phyloP scores from a whole-genome alignment of 805 yeast species.

The Metschnikowia gelsemii region DNA sequence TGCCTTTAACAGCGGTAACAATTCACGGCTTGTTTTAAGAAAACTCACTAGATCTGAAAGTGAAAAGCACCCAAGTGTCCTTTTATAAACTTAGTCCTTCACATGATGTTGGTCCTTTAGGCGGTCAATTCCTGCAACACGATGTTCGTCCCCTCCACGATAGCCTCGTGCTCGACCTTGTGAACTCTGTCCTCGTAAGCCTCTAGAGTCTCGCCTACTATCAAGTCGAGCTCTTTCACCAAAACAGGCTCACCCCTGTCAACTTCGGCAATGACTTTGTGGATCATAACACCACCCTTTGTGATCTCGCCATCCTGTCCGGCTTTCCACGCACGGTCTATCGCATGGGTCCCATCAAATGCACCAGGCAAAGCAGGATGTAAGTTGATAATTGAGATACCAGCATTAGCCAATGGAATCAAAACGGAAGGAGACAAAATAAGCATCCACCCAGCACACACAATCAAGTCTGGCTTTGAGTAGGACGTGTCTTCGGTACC shows the following conservation, averaged over 20 bases:
- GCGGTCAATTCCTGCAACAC: slow-evolving; percentile 45
- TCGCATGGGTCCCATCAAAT: slow-evolving; percentile 96
- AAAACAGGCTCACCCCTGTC: slow-evolving; percentile 90
- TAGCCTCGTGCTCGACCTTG: slow-evolving; percentile 80
- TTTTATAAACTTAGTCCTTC: background rate
- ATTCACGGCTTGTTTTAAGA: too few species aligned
- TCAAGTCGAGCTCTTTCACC: slow-evolving; percentile 72
- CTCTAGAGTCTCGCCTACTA: slow-evolving; percentile 72
- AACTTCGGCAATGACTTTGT: slow-evolving; percentile 92
- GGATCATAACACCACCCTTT: slow-evolving; percentile 94
- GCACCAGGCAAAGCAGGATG: slow-evolving; percentile 98
- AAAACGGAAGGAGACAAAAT: slow-evolving; percentile 80
- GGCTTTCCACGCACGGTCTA: slow-evolving; percentile 93
- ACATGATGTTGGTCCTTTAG: background rate
- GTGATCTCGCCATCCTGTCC: slow-evolving; percentile 79
- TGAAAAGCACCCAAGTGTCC: too few species aligned
- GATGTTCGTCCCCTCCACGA: slow-evolving; percentile 82
- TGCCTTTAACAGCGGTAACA: too few species aligned
- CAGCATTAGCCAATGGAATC: slow-evolving; percentile 55
- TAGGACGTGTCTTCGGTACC: slow-evolving; percentile 34
- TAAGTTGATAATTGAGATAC: slow-evolving; percentile 80
- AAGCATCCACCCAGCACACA: slow-evolving; percentile 99
- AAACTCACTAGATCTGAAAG: too few species aligned
- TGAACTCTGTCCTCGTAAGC: slow-evolving; percentile 83
- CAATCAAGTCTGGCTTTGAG: slow-evolving; percentile 74